Evolutionary conservation across 2,329 filamentous ascomycete genomes (phyloP), one percentile per base, ranked within the genome.

Genomic region (Aureobasidium vineae): DNA sequence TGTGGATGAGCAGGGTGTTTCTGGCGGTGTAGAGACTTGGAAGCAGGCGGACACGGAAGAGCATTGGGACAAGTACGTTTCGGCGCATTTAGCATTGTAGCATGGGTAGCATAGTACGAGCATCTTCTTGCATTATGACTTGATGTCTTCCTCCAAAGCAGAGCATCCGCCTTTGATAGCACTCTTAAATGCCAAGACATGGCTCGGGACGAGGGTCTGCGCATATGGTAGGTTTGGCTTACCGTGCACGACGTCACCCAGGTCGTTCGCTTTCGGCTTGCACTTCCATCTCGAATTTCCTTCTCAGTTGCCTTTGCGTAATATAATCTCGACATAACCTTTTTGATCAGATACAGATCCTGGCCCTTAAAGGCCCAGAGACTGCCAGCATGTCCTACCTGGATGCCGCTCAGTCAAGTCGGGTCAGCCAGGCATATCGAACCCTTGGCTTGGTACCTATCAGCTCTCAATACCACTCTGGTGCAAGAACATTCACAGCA

Each of bases 11-110:
- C 71, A 71, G 61, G 74, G 74, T 7, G 74, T 75, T 2, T 69
- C 70, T 57, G 73, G 73, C 19, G 73, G 73, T 2, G 69, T 75
- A 23, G 73, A 72, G n/a, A 69, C 70, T 45, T 75, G 73, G 74
- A 69, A 72, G 53, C 70, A 73, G 64, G 73, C 73, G n/a, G 73
- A 75, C 63, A 74, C 73, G 36, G 69, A 72, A 63, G 71, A 75
- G 57, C 67, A 74, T 67, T 75, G 73, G 74, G 31, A 41, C 13
- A 59, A 60, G 53, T 66, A 66, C 26, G 61, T 64, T 13, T 64
- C 49, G 36, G 28, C 61, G 38, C 49, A 64, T 45, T 38, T 64
- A 26, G 61, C 47, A 36, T 45, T 64, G 21, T 59, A 59, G 19
- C 31, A 56, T 56, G 36, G 21, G 19, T 10, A 38, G 53, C 53